A percentile compares a stretch with the other conserved stretches of the same genome.
Evolutionary conservation across 495 filamentous ascomycete genomes (phyloP).

Genomic region (Astrocystis sublimbata): DNA sequence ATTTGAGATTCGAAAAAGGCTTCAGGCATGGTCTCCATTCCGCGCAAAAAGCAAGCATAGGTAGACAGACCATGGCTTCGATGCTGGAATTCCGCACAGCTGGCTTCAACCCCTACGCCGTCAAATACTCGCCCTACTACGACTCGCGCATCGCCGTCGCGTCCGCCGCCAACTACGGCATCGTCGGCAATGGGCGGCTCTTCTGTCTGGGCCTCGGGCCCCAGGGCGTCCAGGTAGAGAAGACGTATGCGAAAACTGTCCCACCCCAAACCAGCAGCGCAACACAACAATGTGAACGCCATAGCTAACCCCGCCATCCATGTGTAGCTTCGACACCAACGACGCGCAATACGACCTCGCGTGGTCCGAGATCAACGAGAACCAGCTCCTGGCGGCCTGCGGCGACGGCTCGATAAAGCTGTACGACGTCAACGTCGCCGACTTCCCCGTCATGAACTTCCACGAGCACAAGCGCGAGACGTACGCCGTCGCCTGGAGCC

Average conservation of each 20-base stretch:
- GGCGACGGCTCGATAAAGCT: constrained; percentile 95
- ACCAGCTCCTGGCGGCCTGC: constrained; percentile 81
- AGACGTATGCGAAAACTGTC: constrained; percentile 52
- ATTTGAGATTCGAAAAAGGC: constrained; percentile 22
- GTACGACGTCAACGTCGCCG: constrained; percentile 74
- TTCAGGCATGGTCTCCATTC: constrained; percentile 22
- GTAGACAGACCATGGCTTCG: constrained; percentile 44
- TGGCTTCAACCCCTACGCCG: constrained; percentile 90
- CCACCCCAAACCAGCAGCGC: constrained; percentile 3
- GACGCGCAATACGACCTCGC: constrained; percentile 91
- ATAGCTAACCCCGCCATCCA: constrained; percentile 9
- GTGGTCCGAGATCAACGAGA: constrained; percentile 94
- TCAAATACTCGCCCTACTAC: constrained; percentile 98
- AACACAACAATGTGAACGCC: not conserved
- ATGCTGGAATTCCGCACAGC: constrained; percentile 94
- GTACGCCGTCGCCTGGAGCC: constrained; percentile 89
- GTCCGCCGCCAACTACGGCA: constrained; percentile 86
- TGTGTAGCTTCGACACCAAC: constrained; percentile 91
- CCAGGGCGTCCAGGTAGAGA: constrained; percentile 78
- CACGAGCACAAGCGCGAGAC: constrained; percentile 90
- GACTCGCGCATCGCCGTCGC: constrained; percentile 89
- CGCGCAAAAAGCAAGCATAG: not conserved
- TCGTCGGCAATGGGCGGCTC: constrained; percentile 91
- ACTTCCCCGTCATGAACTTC: constrained; percentile 85
- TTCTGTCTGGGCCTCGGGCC: constrained; percentile 79